Evolutionary conservation across 2,329 filamentous ascomycete genomes (phyloP), one percentile per base, ranked within the genome.

Genomic region (Colletotrichum gigasporum): DNA sequence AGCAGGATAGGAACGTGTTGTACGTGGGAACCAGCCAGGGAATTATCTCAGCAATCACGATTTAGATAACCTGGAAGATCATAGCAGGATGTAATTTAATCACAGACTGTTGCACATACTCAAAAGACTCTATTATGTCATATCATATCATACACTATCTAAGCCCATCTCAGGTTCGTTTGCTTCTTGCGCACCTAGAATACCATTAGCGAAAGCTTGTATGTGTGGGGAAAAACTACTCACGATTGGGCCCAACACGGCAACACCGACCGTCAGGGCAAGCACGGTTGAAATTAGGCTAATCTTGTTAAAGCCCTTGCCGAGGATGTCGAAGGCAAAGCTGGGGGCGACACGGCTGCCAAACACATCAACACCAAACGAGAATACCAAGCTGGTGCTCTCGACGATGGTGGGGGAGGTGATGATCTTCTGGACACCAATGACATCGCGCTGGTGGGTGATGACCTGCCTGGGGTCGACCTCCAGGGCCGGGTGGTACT

Each of bases 301-400:
- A 59, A 94, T 74, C 82, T 97, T 97, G 75, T 95, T 96, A 78
- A 99, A 99, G 2, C 93, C 92, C 78, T 94, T 96, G 67, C 94
- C 96, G 14, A 99, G 81, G 41, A 98, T 88, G 79, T 99, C 96
- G 76, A 99, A 99, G 14, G 91, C 87, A 70, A 91, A 89, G 76
- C 93, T 97, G 1, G 96, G 96, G n/a, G 91, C 88, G 10, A 96
- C 87, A 54, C 94, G 84, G 1, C 94, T 95, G 12, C 92, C 94
- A 69, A 96, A 99, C 2, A 98, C 81, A 75, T 99, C 96, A 12
- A 93, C 76, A 3, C 96, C 96, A 72, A 91, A 97, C 0, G 93
- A 94, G 72, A 97, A 91, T 11, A 99, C 86, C 58, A 98, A 77
- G 71, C 91, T 95, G 1, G 96, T 98, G 78, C 94, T 97, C 81